phyloP scores from a whole-genome alignment of 2,329 filamentous ascomycete species.

The Neopestalotiopsis rosae region DNA sequence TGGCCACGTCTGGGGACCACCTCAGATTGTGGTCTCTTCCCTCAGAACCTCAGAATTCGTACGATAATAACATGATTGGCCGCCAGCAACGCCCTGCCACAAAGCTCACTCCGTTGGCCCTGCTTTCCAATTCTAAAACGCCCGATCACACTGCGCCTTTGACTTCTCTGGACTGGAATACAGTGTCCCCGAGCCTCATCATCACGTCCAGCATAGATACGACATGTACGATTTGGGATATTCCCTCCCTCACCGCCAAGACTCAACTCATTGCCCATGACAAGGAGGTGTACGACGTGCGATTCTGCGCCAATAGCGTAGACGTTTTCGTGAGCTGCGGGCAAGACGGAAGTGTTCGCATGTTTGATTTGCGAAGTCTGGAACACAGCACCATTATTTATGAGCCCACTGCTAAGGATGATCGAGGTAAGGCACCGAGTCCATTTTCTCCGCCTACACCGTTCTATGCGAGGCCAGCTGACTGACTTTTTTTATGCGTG shows the following conservation, averaged over 20 bases:
- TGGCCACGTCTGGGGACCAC: conserved; percentile 95
- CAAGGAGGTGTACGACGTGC: conserved; percentile 98
- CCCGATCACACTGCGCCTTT: conserved; percentile 97
- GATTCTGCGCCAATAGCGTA: conserved; percentile 97
- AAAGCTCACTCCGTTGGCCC: conserved; percentile 90
- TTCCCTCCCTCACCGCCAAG: conserved; percentile 95
- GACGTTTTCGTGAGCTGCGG: conserved; percentile 98
- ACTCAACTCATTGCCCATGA: conserved; percentile 98
- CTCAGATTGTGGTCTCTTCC: conserved; percentile 93
- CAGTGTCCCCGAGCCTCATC: conserved; percentile 92
- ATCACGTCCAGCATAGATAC: conserved; percentile 99
- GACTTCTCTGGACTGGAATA: conserved; percentile 98
- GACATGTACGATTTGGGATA: conserved; percentile 99
- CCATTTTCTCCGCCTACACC: not conserved
- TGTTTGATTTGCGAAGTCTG: conserved; percentile 96
- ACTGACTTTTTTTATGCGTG: not conserved
- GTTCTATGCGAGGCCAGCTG: not conserved
- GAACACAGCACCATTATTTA: conserved; percentile 99
- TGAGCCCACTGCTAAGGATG: conserved; percentile 89
- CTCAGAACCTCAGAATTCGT: conserved; percentile 61
- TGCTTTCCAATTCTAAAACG: conserved; percentile 97
- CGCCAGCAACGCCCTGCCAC: conserved; percentile 65
- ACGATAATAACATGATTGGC: conserved; percentile 69
- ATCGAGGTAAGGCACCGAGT: conserved; percentile 56
- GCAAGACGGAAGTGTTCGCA: conserved; percentile 94